Evolutionary conservation across 2,329 filamentous ascomycete species (phyloP).

Genomic region (Microdochium bolleyi): DNA sequence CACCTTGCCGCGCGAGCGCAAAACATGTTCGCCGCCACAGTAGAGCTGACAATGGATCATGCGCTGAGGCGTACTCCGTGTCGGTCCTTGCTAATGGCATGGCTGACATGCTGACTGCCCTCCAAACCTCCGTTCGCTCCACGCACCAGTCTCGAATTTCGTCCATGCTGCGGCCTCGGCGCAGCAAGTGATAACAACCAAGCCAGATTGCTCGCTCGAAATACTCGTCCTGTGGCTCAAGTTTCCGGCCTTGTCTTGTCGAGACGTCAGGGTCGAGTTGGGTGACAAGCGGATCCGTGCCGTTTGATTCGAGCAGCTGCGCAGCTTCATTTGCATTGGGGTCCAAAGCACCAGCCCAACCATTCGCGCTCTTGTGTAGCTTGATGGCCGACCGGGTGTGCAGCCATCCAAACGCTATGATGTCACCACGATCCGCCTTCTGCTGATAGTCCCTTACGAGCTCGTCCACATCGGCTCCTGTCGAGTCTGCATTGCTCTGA

Average conservation of each 20-base stretch:
- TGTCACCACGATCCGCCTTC: slow-evolving; percentile 69
- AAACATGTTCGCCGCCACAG: slow-evolving; percentile 76
- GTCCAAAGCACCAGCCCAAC: slow-evolving; percentile 57
- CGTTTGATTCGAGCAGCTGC: slow-evolving; percentile 48
- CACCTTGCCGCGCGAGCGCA: slow-evolving; percentile 59
- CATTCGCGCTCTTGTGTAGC: slow-evolving; percentile 71
- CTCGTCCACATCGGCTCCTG: slow-evolving; percentile 64
- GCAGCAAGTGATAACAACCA: slow-evolving; percentile 87
- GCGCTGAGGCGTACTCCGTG: slow-evolving; percentile 29
- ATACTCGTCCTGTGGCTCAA: slow-evolving; percentile 78
- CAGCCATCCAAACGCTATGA: slow-evolving; percentile 84
- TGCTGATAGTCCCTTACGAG: slow-evolving; percentile 70
- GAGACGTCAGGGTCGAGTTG: slow-evolving; percentile 88
- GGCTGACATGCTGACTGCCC: slow-evolving; percentile 73
- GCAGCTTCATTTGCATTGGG: slow-evolving; percentile 50
- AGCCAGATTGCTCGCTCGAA: slow-evolving; percentile 90
- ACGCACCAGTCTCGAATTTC: slow-evolving; percentile 80
- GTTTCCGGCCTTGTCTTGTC: slow-evolving; percentile 66
- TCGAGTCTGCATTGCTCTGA: slow-evolving; percentile 61
- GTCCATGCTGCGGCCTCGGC: slow-evolving; percentile 67
- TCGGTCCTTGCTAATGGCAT: slow-evolving; percentile 49
- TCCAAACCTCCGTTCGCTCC: slow-evolving; percentile 81
- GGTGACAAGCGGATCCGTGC: slow-evolving; percentile 62
- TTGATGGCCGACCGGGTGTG: slow-evolving; percentile 89
- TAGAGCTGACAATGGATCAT: slow-evolving; percentile 38